Percentiles rank a stretch among this genome's conserved stretches.
phyloP scores from a whole-genome alignment of 257 asterid species.

The Ajuga chamaepitys region DNA sequence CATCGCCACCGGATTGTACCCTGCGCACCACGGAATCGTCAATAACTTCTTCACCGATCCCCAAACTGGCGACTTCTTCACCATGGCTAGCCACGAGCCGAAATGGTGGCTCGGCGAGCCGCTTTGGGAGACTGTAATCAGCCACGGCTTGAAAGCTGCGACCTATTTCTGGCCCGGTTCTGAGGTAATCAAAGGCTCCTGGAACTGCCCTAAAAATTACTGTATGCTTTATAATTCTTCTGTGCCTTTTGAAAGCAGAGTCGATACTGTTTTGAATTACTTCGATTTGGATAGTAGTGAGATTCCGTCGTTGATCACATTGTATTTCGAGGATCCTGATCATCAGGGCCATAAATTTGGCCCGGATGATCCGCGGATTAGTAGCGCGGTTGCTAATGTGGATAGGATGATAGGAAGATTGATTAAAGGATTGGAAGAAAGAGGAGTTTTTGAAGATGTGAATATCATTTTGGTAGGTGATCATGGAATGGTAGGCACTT shows the following conservation, averaged over 20 bases:
- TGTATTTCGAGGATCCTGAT: constrained; percentile 74
- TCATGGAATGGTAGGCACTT: constrained; percentile 83
- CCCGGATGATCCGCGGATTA: constrained; percentile 58
- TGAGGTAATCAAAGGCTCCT: constrained; percentile 59
- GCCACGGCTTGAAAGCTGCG: constrained; percentile 53
- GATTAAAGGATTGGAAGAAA: constrained; percentile 53
- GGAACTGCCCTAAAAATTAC: constrained; percentile 45
- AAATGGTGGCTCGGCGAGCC: constrained; percentile 91
- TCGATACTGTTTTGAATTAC: constrained; percentile 51
- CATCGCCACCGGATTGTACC: constrained; percentile 74
- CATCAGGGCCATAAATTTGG: constrained; percentile 71
- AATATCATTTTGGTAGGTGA: constrained; percentile 59
- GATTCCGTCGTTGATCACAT: constrained; percentile 57
- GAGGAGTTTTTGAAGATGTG: constrained; percentile 63
- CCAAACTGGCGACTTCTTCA: constrained; percentile 39
- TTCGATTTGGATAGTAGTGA: constrained; percentile 54
- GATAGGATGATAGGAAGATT: constrained; percentile 58
- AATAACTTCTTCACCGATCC: constrained; percentile 58
- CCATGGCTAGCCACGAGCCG: constrained; percentile 53
- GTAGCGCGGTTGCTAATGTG: constrained; percentile 44
- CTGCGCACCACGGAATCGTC: constrained; percentile 68
- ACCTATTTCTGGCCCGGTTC: constrained; percentile 79
- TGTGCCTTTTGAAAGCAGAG: constrained; percentile 55
- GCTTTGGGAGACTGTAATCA: constrained; percentile 62
- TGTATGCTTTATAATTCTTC: constrained; percentile 46